A percentile compares a stretch with the other conserved stretches of the same genome.
Conservation (phyloP, 2,329 filamentous ascomycete species). For the Didymella lethalis region DNA sequence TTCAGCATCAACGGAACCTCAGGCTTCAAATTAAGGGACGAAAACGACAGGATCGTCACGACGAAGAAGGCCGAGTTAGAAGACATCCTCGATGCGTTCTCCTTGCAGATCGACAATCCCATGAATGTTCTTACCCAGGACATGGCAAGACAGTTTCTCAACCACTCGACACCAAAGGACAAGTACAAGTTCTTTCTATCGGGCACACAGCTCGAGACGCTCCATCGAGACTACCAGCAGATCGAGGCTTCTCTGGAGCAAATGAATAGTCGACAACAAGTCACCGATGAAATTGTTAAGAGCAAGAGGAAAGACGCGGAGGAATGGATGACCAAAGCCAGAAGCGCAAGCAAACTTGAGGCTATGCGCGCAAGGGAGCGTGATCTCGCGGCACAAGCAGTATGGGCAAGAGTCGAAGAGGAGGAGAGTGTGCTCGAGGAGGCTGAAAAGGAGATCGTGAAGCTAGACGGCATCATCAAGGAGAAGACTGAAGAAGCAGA, state of each 20-base stretch:
- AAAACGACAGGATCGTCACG: conserved; percentile 73
- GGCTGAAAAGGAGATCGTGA: conserved; percentile 38
- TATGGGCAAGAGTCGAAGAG: conserved; percentile 87
- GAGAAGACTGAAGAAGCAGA: conserved; percentile 57
- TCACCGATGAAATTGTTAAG: conserved; percentile 69
- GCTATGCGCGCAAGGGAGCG: conserved; percentile 68
- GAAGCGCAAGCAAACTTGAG: conserved; percentile 71
- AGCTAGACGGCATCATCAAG: conserved; percentile 58
- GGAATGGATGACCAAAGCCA: conserved; percentile 69
- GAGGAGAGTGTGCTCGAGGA: conserved; percentile 64
- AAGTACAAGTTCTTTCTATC: conserved; percentile 98
- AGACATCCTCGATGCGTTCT: conserved; percentile 91
- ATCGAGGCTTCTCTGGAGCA: conserved; percentile 80
- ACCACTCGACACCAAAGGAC: conserved; percentile 77
- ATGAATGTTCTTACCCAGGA: conserved; percentile 96
- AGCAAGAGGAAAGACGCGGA: conserved; percentile 66
- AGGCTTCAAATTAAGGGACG: conserved; percentile 86
- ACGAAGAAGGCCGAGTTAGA: conserved; percentile 87
- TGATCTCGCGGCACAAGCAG: conserved; percentile 70
- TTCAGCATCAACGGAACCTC: conserved; percentile 79
- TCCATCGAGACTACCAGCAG: conserved; percentile 89
- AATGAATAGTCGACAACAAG: conserved; percentile 69
- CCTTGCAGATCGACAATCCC: conserved; percentile 93
- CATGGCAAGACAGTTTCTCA: conserved; percentile 91
- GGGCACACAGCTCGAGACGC: conserved; percentile 89